These are phyloP conservation scores for Circinella minor DNA, from an alignment of 371 early-diverging fungal genomes.

Conservation along the genomic window DNA sequence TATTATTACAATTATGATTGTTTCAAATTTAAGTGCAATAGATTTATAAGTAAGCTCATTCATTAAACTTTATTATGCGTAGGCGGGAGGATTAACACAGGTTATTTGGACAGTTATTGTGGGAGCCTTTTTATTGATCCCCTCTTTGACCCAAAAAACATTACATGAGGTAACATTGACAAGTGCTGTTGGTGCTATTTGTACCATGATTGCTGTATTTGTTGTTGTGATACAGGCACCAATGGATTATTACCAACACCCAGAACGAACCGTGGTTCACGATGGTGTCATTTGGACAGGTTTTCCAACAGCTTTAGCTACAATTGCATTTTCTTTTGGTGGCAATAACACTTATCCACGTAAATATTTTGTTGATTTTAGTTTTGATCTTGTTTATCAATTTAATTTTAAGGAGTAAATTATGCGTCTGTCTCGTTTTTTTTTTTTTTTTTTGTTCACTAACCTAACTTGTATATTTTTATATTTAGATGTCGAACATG, in stretches of 20 bases:
- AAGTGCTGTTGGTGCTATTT: constrained; percentile 47
- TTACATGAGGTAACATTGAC: constrained; percentile 79
- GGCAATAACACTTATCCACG: constrained; percentile 66
- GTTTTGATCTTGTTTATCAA: too few species aligned
- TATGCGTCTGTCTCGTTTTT: not conserved
- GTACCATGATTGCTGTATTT: constrained; percentile 57
- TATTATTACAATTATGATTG: too few species aligned
- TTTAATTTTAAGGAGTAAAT: not conserved
- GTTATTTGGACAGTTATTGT: constrained; percentile 69
- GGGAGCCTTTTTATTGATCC: constrained; percentile 70
- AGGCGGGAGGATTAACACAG: constrained; percentile 26
- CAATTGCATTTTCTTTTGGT: constrained; percentile 68
- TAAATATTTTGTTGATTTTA: too few species aligned
- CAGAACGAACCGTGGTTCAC: constrained; percentile 18
- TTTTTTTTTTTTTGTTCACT: not conserved
- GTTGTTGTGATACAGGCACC: constrained; percentile 45
- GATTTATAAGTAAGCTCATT: too few species aligned
- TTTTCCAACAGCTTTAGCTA: constrained; percentile 63
- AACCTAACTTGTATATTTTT: not conserved
- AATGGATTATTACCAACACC: constrained; percentile 21
- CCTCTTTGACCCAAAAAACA: constrained; percentile 71
- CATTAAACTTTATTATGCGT: not conserved
- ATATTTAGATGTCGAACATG: constrained; percentile 63
- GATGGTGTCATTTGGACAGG: constrained; percentile 53
- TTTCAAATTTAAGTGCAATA: too few species aligned